Percentiles rank a stretch among this genome's conserved stretches.
Evolutionary conservation across 441 rosid species (phyloP).

Genomic region (Populus tomentosa): DNA sequence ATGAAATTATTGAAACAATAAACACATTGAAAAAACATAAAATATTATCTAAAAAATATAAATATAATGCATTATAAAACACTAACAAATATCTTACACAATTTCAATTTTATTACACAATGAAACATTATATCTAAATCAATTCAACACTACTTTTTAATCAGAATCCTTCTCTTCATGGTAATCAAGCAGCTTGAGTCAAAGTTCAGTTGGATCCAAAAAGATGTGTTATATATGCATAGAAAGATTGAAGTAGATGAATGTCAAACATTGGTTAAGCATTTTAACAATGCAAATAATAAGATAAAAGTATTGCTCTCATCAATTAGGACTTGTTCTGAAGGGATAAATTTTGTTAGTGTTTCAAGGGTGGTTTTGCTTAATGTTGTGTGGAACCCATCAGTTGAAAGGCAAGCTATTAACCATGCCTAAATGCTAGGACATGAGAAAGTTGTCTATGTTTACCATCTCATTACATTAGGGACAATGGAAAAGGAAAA

Average conservation of each 20-base stretch:
- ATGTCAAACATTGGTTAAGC: conserved; percentile 44
- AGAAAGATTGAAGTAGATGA: conserved; percentile 37
- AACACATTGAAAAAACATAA: no score
- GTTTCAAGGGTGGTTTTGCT: conserved; percentile 69
- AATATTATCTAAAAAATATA: no score
- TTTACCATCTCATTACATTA: conserved; percentile 51
- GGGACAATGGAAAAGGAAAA: conserved; percentile 54
- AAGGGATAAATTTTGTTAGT: conserved; percentile 68
- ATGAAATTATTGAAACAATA: no score
- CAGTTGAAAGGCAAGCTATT: conserved; percentile 70
- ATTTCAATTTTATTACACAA: no score
- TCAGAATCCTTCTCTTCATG: conserved; percentile 3
- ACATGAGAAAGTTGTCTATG: conserved; percentile 45
- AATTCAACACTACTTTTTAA: no score
- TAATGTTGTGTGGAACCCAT: conserved; percentile 72
- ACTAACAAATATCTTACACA: no score
- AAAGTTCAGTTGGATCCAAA: conserved; percentile 43
- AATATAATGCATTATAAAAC: no score
- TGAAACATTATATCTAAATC: no score
- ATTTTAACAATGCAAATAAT: conserved; percentile 45
- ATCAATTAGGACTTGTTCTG: conserved; percentile 62
- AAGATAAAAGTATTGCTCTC: conserved; percentile 59
- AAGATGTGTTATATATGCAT: conserved; percentile 48
- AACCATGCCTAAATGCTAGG: conserved; percentile 76
- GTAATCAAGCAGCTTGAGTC: conserved; percentile 35